phyloP scores from a whole-genome alignment of 2,329 filamentous ascomycete species.

The Paecilomyces sp. region DNA sequence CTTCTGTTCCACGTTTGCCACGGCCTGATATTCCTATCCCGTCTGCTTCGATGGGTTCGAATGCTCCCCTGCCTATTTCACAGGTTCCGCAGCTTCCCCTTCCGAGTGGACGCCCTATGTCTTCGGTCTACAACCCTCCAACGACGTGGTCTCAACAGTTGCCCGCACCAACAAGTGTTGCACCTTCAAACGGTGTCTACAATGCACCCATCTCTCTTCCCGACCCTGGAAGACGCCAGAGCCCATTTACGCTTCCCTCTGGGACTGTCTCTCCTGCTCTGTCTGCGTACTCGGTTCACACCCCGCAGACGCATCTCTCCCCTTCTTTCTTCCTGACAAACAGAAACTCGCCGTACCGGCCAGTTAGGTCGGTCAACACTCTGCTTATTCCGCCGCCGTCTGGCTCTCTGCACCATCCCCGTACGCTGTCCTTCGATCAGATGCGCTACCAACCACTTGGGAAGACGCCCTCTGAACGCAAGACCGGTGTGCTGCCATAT shows the following conservation, averaged over 20 bases:
- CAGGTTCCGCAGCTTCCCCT: slow-evolving; percentile 62
- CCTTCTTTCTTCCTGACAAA: slow-evolving; percentile 83
- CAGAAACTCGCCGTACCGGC: slow-evolving; percentile 85
- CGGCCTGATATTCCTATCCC: slow-evolving; percentile 65
- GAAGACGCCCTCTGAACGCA: slow-evolving; percentile 58
- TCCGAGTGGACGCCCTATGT: slow-evolving; percentile 63
- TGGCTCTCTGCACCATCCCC: slow-evolving; percentile 67
- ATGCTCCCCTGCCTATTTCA: slow-evolving; percentile 33
- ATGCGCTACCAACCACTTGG: slow-evolving; percentile 80
- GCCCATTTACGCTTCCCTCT: slow-evolving; percentile 47
- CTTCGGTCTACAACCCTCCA: slow-evolving; percentile 61
- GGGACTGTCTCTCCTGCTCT: slow-evolving; percentile 59
- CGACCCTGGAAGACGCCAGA: slow-evolving; percentile 40
- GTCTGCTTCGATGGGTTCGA: slow-evolving; percentile 37
- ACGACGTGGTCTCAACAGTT: slow-evolving; percentile 43
- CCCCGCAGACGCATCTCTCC: slow-evolving; percentile 66
- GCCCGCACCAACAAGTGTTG: slow-evolving; percentile 24
- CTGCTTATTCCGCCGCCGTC: slow-evolving; percentile 84
- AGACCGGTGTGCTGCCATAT: slow-evolving; percentile 60
- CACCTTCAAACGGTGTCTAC: slow-evolving; percentile 22
- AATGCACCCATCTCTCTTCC: slow-evolving; percentile 20
- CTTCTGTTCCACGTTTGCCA: slow-evolving; percentile 51
- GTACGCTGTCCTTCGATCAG: slow-evolving; percentile 57
- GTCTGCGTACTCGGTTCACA: slow-evolving; percentile 54
- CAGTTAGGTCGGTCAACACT: slow-evolving; percentile 81